Base-by-base conservation (phyloP, 306 rosid species). In the Phaseolus lunatus region DNA sequence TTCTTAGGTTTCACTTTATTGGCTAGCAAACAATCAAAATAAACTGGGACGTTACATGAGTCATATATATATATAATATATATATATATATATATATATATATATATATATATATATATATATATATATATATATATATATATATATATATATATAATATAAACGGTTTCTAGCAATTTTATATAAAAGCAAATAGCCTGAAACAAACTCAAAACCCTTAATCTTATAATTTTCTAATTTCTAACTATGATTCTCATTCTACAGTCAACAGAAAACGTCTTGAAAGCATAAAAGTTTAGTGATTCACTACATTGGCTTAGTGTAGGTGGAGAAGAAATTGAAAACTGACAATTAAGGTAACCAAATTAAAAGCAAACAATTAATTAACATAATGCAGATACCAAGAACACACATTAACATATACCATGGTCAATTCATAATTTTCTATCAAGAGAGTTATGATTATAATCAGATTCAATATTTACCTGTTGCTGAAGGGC, bases 401-500 rank as follows among this genome's bases (percentile, higher is more conserved):
- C 18, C 29, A 79, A 29, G 44, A 37, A 63, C 22, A 37, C 23
- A 14, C 16, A 43, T 59, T 22, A 24, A 52, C 2, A 63, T 18
- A 62, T 18, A 62, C 48, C 3, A 75, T n/a, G 76, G 12, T 24
- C 9, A 37, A 57, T 70, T 4, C 0, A 33, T 33, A 33, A 71
- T 4, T n/a, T n/a, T 54, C 11, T 5, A 77, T 14, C 47, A 69
- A 49, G 49, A 49, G 49, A 62, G 26, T 5, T 35, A 19, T 26
- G 14, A n/a, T 45, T 3, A 9, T 39, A 39, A 39, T 39, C 4
- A 39, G 2, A 39, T 9, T 9, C 44, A 39, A 9, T 39, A 9
- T 9, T 33, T 80, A 92, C 98, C 98, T 94, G 98, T 87, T 92
- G 98, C 43, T 92, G 98, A 57, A 94, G 97, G 67, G 95, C 85